These are phyloP conservation scores for Daldinia sp. DNA, from an alignment of 2,329 filamentous ascomycete genomes.

Conservation along the genomic window DNA sequence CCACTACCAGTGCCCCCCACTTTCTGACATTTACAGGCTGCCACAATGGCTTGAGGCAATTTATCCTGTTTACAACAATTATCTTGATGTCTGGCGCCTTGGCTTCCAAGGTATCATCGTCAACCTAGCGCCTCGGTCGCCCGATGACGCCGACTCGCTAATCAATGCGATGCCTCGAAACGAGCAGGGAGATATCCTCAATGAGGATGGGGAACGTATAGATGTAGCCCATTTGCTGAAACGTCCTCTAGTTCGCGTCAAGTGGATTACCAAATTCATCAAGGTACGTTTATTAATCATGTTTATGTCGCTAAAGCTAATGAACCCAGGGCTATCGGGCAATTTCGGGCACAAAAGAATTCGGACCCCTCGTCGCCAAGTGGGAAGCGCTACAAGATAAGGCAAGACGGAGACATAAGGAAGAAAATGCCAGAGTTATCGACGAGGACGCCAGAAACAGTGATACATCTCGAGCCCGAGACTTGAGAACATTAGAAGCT, in stretches of 20 bases:
- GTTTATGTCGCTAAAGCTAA: constrained; percentile 49
- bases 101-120: constrained; percentile 96
- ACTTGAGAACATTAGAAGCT: constrained; percentile 80
- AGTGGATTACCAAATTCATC: constrained; percentile 86
- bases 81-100: constrained; percentile 88
- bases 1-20: constrained; percentile 85
- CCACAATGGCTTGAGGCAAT: constrained; percentile 85
- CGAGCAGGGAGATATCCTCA: constrained; percentile 73
- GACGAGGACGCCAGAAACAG: constrained; percentile 90
- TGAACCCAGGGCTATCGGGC: constrained; percentile 67
- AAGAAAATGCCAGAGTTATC: constrained; percentile 78
- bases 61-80: constrained; percentile 83
- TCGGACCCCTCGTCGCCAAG: constrained; percentile 67
- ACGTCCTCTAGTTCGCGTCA: constrained; percentile 86
- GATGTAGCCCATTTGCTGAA: constrained; percentile 95
- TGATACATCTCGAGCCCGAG: constrained; percentile 82
- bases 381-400: constrained; percentile 82
- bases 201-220: constrained; percentile 86
- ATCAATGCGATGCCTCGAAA: constrained; percentile 71
- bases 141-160: constrained; percentile 71
- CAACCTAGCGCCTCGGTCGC: constrained; percentile 80
- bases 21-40: constrained; percentile 77
- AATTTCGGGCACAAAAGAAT: constrained; percentile 64
- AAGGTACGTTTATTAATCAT: constrained; percentile 63
- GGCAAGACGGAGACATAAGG: constrained; percentile 78